Conservation (phyloP, 2,329 filamentous ascomycete species). For the Alternaria longipes region DNA sequence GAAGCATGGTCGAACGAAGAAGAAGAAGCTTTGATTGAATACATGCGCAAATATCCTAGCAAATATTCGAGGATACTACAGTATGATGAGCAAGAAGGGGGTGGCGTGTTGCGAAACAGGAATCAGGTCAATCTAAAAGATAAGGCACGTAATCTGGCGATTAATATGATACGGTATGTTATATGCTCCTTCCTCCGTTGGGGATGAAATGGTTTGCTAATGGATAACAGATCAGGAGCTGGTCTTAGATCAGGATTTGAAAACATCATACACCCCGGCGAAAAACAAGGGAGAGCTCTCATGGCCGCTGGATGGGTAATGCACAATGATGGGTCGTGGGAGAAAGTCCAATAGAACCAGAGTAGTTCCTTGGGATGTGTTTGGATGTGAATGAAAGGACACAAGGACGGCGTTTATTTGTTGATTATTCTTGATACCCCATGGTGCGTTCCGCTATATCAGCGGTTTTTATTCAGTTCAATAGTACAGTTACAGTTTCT, state of each 20-base stretch:
- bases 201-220: constrained; percentile 16
- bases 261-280: constrained; percentile 26
- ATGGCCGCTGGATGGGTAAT: constrained; percentile 16
- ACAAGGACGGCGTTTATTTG: background rate
- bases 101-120: constrained; percentile 46
- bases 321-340: constrained; percentile 11
- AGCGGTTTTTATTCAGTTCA: constrained; percentile 5
- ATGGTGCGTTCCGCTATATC: constrained; percentile 9
- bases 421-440: constrained; percentile 33
- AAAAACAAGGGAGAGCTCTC: constrained; percentile 30
- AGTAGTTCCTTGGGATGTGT: background rate
- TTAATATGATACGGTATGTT: constrained; percentile 52
- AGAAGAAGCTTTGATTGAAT: constrained; percentile 56
- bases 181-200: no score
- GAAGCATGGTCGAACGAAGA: constrained; percentile 42
- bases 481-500: constrained; percentile 7
- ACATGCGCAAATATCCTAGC: constrained; percentile 59
- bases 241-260: constrained; percentile 44
- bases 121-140: constrained; percentile 63
- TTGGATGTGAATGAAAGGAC: background rate
- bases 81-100: constrained; percentile 26
- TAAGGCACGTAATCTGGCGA: constrained; percentile 54
- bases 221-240: constrained; percentile 33
- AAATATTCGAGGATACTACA: constrained; percentile 59
- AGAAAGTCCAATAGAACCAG: background rate